Evolutionary conservation across 73 alveolate species (phyloP), one percentile per base, ranked within the genome.

Genomic region (Tetrahymena malaccensis): DNA sequence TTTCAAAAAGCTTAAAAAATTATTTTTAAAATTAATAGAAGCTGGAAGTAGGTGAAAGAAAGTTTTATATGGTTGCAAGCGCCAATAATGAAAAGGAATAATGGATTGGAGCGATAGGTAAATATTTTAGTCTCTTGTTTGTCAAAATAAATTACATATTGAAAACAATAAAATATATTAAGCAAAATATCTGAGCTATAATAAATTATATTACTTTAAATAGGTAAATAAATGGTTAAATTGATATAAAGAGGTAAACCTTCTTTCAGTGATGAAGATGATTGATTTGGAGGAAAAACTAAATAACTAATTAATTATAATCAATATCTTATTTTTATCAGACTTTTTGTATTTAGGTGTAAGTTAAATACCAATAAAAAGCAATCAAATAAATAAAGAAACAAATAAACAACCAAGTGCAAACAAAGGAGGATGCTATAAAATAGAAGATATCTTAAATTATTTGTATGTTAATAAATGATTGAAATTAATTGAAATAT

Each of bases 41-140:
- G 96, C 96, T 98, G 16, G 98, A 97, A 35, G 98, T 97, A 34
- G 97, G 94, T 10, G 99, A 97, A 34, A 57, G 96, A 27, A 94
- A 97, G 33, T 98, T 96, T 95, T 96, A 93, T 94, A 85, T 98
- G 94, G 97, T 98, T 94, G 99, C 99, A 22, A 97, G 97, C 85
- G 94, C 96, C 34, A 97, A 97, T 94, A 96, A 96, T 85, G 99
- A 98, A 93, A 98, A 98, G 95, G 99, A 98, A 94, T 94, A 97
- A 35, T 98, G 99, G 99, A 98, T 98, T 43, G 99, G 99, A 25
- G 98, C 99, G 10, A 96, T 98, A 25, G 99, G 99, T n/a, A 98
- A 97, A 94, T 1, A 70, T 11, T 19, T 50, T 15, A 50, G 43
- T 35, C 6, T 35, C 43, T 35, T 35, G n/a, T n/a, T n/a, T n/a